Conservation (phyloP, 305 asterid species). For the Ilex paraguariensis region DNA sequence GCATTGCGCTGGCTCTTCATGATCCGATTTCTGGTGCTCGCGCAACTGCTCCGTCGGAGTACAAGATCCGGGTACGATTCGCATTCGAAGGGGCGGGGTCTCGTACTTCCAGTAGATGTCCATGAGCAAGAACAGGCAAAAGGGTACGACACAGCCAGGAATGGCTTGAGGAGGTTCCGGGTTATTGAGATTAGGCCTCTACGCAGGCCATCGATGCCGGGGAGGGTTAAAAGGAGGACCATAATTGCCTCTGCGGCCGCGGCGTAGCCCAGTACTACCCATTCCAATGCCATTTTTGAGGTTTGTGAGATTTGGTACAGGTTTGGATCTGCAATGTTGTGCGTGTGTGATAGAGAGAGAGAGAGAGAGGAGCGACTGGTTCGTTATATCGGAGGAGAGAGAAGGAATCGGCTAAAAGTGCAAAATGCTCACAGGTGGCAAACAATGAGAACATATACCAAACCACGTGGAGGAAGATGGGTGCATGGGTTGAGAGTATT, state of each 20-base stretch:
- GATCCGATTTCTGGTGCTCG: slow-evolving; percentile 37
- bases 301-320: no score
- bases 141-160: slow-evolving; percentile 39
- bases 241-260: slow-evolving; percentile 40
- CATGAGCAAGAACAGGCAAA: slow-evolving; percentile 27
- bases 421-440: no score
- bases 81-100: slow-evolving; percentile 33
- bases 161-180: slow-evolving; percentile 30
- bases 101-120: slow-evolving; percentile 56
- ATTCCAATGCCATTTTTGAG: slow-evolving; percentile 37
- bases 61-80: slow-evolving; percentile 24
- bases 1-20: slow-evolving; percentile 43
- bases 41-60: slow-evolving; percentile 26
- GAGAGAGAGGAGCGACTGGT: no score
- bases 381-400: no score
- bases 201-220: slow-evolving; percentile 27
- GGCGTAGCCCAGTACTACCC: slow-evolving; percentile 37
- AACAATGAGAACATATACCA: no score
- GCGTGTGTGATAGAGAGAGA: no score
- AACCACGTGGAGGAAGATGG: no score
- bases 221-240: slow-evolving; percentile 27
- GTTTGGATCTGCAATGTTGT: no score
- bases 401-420: no score
- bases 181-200: slow-evolving; percentile 29
- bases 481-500: no score